Evolutionary conservation across 768 basidiomycete species (phyloP), one percentile per base, ranked within the genome.

Genomic region (Cubamyces sp.): DNA sequence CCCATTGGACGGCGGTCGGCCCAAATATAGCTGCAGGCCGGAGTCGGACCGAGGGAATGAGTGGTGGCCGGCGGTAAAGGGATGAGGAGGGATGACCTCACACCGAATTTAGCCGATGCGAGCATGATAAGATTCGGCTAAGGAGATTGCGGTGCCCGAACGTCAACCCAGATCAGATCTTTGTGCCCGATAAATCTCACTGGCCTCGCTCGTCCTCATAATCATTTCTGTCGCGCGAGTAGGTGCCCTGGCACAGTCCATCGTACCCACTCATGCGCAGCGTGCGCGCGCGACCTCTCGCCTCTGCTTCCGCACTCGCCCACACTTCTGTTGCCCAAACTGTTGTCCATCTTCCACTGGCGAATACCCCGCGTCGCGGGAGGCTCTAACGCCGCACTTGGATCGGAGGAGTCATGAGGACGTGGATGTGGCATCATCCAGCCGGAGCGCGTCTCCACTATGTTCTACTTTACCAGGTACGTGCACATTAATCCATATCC

Each of bases 1-100:
- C 4, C 30, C 14, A 60, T 60, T 60, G 59, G 59, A 26, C 34
- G 23, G 23, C 11, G 15, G 5, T 12, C 48, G 37, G 18, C 25
- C 39, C 47, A 54, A 61, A 61, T 48, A 41, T 61, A 55, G 60
- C 37, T 16, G 19, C 23, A 28, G 19, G 5, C 53, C 60, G 60
- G 47, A n/a, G 37, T 50, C 53, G 48, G 60, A 61, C 60, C 53
- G 60, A 42, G 23, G 26, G 42, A 15, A 34, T 1, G 26, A 18
- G 47, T n/a, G 57, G 47, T 23, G 25, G 57, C 57, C 57, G 57
- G 57, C 61, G 61, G 60, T 12, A 54, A 34, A 40, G 53, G 42
- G 41, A 50, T 56, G 54, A 48, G 28, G 42, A 51, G 54, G 42
- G 37, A 62, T 62, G 61, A 62, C 47, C 41, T 62, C 61, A 62